Evolutionary conservation across 768 basidiomycete genomes (phyloP), one percentile per base, ranked within the genome.

Genomic region (Lactarius quietus): DNA sequence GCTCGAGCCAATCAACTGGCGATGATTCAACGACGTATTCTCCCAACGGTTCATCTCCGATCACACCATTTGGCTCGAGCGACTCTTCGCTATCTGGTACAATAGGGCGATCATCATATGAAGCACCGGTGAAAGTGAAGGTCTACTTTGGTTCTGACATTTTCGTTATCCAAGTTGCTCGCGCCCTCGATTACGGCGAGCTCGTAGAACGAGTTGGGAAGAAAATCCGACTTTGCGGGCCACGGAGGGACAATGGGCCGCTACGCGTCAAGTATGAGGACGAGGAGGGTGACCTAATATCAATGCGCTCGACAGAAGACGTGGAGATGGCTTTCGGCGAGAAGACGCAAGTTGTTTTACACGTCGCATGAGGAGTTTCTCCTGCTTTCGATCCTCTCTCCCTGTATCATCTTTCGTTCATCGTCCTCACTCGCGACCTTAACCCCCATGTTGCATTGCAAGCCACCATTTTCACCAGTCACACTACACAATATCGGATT

Each of bases 71-170:
- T 73, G 92, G 91, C n/a, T 93, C 92, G 45, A 92, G 87, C 76
- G 92, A 93, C 69, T 89, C 89, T 31, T 92, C 90, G 10, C 75
- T 93, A 58, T 81, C 81, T 48, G 85, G 83, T 54, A 76, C 84
- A 51, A 68, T 73, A 78, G 79, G 70, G 20, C 73, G 59, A 68
- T 80, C 84, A 68, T 85, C 83, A 57, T 84, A 83, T 66, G 85
- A 83, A 72, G 67, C 73, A 51, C 83, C 88, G 14, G 88, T 98
- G 51, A 93, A 95, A 74, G 87, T 98, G 73, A 96, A 96, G 77
- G 93, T 98, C 60, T 91, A 92, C 75, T 98, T 90, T 79, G 87
- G 93, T 72, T 92, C 95, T 71, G 95, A 97, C 74, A 90, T 97
- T 54, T 98, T 98, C 73, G 90, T 96, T 68, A 92, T 98, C 64